Conservation (phyloP, 2,329 filamentous ascomycete genomes). For the Monascus ruber region DNA sequence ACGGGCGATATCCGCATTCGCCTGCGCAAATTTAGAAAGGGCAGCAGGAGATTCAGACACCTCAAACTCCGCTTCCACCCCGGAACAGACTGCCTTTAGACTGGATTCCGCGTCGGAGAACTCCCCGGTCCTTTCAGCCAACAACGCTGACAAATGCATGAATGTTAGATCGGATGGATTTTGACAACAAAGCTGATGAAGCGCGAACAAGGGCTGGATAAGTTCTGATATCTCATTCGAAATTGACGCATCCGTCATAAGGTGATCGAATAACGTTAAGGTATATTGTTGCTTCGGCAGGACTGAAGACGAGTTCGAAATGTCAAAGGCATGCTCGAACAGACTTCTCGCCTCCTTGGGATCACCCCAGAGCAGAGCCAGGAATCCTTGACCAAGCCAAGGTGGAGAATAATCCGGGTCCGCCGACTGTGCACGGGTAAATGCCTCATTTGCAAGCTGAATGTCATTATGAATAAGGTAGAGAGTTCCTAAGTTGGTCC, state of each 20-base stretch:
- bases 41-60: slow-evolving; percentile 63
- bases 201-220: slow-evolving; percentile 77
- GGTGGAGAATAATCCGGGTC: slow-evolving; percentile 90
- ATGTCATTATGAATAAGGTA: slow-evolving; percentile 75
- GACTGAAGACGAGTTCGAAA: slow-evolving; percentile 64
- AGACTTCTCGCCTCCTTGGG: slow-evolving; percentile 66
- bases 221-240: slow-evolving; percentile 49
- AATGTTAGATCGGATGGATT: slow-evolving; percentile 59
- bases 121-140: slow-evolving; percentile 70
- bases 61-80: slow-evolving; percentile 74
- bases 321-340: slow-evolving; percentile 90
- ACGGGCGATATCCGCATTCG: slow-evolving; percentile 79
- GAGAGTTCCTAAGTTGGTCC: slow-evolving; percentile 83
- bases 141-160: slow-evolving; percentile 66
- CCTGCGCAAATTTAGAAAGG: slow-evolving; percentile 66
- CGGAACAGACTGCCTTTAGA: slow-evolving; percentile 55
- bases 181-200: slow-evolving; percentile 67
- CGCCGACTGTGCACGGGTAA: slow-evolving; percentile 80
- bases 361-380: slow-evolving; percentile 68
- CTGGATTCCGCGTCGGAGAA: slow-evolving; percentile 50
- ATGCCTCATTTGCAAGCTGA: slow-evolving; percentile 78
- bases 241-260: slow-evolving; percentile 47
- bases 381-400: slow-evolving; percentile 84
- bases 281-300: slow-evolving; percentile 70
- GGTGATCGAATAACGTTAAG: slow-evolving; percentile 68